These are phyloP conservation scores for Pascua sp. DNA, from an alignment of 1,284 basidiomycete species.

Conservation along the genomic window DNA sequence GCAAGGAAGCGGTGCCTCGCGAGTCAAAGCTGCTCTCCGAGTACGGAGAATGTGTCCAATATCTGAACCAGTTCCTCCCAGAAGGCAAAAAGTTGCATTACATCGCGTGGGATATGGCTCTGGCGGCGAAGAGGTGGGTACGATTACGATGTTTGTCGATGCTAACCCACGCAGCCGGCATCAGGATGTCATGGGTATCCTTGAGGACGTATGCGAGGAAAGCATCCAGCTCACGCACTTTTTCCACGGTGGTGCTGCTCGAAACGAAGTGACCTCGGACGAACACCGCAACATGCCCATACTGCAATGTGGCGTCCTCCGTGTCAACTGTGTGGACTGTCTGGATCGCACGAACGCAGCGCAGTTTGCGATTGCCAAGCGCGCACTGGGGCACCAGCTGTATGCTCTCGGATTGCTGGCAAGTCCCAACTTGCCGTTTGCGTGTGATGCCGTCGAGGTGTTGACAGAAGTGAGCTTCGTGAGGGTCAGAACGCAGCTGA, in stretches of 20 bases:
- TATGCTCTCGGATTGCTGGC: conserved; percentile 88
- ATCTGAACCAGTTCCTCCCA: conserved; percentile 94
- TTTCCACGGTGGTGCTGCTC: conserved; percentile 65
- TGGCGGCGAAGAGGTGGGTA: conserved; percentile 66
- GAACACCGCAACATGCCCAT: conserved; percentile 67
- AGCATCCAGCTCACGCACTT: conserved; percentile 87
- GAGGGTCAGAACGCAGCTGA: background rate
- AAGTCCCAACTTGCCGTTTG: conserved; percentile 77
- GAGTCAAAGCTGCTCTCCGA: conserved; percentile 92
- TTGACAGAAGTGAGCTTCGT: conserved; percentile 64
- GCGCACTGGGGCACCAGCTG: conserved; percentile 90
- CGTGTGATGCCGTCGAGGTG: conserved; percentile 95
- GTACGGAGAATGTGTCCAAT: conserved; percentile 86
- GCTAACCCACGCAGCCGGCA: conserved; percentile 62
- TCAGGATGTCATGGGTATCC: conserved; percentile 90
- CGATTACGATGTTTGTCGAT: background rate
- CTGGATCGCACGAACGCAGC: conserved; percentile 96
- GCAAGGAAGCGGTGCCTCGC: conserved; percentile 64
- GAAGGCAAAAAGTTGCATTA: conserved; percentile 82
- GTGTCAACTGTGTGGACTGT: conserved; percentile 94
- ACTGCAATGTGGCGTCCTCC: conserved; percentile 84
- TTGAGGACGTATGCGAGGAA: conserved; percentile 94
- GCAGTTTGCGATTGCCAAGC: conserved; percentile 96
- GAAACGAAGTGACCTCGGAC: conserved; percentile 38
- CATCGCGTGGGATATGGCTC: conserved; percentile 93